phyloP scores from a whole-genome alignment of 768 basidiomycete species.

The Kwoniella sp. region DNA sequence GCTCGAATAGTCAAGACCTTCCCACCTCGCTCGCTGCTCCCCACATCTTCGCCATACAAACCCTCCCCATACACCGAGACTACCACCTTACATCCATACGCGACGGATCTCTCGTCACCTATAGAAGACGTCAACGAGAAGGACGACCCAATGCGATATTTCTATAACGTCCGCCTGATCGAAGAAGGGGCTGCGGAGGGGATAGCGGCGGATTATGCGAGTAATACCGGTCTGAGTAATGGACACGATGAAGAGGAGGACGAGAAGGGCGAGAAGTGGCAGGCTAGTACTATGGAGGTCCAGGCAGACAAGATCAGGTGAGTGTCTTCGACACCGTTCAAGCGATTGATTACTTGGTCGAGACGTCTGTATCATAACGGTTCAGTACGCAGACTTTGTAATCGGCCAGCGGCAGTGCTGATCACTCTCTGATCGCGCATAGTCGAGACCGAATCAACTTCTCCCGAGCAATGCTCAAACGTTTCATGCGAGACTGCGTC shows the following conservation, averaged over 20 bases:
- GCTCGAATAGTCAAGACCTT: slow-evolving; percentile 77
- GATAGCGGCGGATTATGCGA: slow-evolving; percentile 36
- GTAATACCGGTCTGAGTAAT: slow-evolving; percentile 28
- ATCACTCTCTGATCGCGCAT: neutral
- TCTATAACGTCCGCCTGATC: slow-evolving; percentile 83
- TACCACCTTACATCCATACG: slow-evolving; percentile 65
- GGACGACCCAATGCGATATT: slow-evolving; percentile 81
- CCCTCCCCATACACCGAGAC: neutral
- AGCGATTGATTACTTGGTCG: too few relatives aligned
- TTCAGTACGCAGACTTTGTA: neutral
- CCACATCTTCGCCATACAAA: slow-evolving; percentile 54
- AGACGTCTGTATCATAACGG: slow-evolving; percentile 3
- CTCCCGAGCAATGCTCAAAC: slow-evolving; percentile 93
- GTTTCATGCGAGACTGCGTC: slow-evolving; percentile 94
- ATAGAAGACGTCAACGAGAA: slow-evolving; percentile 68
- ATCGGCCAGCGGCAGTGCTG: too few relatives aligned
- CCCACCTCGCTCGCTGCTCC: slow-evolving; percentile 56
- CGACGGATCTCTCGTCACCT: slow-evolving; percentile 75
- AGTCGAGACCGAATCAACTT: slow-evolving; percentile 95
- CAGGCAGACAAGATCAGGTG: slow-evolving; percentile 79
- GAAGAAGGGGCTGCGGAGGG: slow-evolving; percentile 42
- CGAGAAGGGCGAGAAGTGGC: slow-evolving; percentile 48
- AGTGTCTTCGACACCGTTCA: too few relatives aligned
- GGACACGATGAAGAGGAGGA: slow-evolving; percentile 34
- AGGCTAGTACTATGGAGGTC: slow-evolving; percentile 78